Evolutionary conservation across 257 asterid species (phyloP).

Genomic region (Misopates orontium): DNA sequence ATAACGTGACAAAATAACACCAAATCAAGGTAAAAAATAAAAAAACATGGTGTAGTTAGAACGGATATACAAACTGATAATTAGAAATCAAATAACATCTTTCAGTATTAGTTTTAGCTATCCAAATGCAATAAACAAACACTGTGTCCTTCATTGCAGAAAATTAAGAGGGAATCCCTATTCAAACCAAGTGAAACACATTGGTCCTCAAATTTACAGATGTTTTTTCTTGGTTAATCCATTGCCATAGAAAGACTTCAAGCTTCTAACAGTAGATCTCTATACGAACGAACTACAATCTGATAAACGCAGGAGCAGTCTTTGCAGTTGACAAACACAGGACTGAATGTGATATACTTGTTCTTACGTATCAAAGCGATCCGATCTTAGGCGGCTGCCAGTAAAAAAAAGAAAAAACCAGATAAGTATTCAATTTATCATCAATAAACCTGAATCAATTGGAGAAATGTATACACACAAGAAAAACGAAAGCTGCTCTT

Average conservation of each 20-base stretch:
- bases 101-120: conserved; percentile 9
- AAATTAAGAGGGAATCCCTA: conserved; percentile 21
- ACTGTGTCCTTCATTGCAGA: neutral
- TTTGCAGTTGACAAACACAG: conserved; percentile 24
- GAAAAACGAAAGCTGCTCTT: neutral
- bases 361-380: conserved; percentile 28
- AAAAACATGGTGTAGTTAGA: neutral
- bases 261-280: conserved; percentile 17
- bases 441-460: neutral
- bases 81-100: conserved; percentile 12
- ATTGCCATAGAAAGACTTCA: conserved; percentile 21
- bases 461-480: neutral
- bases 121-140: conserved; percentile 16
- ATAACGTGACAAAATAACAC: too few relatives aligned
- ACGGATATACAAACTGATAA: conserved; percentile 14
- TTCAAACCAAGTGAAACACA: conserved; percentile 25
- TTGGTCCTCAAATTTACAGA: conserved; percentile 24
- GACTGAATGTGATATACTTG: conserved; percentile 28
- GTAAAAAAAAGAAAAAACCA: neutral
- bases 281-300: conserved; percentile 17
- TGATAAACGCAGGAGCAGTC: conserved; percentile 14
- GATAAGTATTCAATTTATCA: neutral
- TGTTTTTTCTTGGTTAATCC: conserved; percentile 23
- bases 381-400: conserved; percentile 61
- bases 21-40: neutral